Evolutionary conservation across 257 asterid genomes (phyloP).

Genomic region (Capsicum pubescens): DNA sequence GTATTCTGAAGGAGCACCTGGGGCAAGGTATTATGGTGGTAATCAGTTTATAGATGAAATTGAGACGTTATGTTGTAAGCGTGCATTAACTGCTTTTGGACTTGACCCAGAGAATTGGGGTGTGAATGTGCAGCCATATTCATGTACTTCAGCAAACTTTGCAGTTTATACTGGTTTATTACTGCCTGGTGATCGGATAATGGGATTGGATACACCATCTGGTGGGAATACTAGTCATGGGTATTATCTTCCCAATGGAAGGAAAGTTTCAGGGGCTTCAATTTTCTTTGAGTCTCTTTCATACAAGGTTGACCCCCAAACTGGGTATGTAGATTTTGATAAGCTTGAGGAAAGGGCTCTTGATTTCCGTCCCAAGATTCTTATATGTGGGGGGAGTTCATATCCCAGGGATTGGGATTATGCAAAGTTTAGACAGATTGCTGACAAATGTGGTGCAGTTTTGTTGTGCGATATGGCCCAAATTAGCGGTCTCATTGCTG

Average conservation of each 20-base stretch:
- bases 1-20: conserved; percentile 86
- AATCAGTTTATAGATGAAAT: conserved; percentile 86
- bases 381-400: conserved; percentile 91
- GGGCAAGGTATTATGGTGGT: conserved; percentile 84
- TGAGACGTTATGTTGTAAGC: conserved; percentile 68
- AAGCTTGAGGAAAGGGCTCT: conserved; percentile 88
- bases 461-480: conserved; percentile 95
- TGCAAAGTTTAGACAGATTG: conserved; percentile 71
- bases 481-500: conserved; percentile 89
- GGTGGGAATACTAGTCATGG: conserved; percentile 99
- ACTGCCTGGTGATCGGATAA: conserved; percentile 90
- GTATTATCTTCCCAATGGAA: conserved; percentile 90
- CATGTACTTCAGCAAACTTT: conserved; percentile 86
- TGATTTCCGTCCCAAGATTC: conserved; percentile 88
- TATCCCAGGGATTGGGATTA: conserved; percentile 95
- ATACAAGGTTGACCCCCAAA: conserved; percentile 76
- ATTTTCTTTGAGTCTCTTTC: conserved; percentile 84
- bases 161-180: conserved; percentile 86
- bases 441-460: conserved; percentile 89
- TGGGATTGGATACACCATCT: conserved; percentile 93
- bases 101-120: conserved; percentile 83
- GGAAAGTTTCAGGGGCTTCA: conserved; percentile 92
- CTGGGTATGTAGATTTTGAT: conserved; percentile 81
- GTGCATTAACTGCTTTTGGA: conserved; percentile 82
- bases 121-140: conserved; percentile 90